These are phyloP conservation scores for Colletotrichum costaricense DNA, from an alignment of 2,329 filamentous ascomycete species.

Conservation along the genomic window DNA sequence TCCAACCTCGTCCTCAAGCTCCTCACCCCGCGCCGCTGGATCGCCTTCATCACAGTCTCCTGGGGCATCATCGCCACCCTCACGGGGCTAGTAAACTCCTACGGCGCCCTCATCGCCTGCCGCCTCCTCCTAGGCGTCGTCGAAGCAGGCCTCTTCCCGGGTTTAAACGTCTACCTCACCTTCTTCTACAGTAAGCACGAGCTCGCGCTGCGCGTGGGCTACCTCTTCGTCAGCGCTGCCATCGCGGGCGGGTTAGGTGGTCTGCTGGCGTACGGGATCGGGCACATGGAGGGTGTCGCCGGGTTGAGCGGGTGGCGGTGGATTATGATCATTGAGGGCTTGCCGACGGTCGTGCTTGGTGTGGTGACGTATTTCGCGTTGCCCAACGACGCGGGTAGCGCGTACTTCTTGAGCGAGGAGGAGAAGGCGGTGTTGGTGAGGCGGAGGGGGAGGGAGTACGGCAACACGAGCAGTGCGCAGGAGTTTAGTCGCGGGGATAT, in stretches of 20 bases:
- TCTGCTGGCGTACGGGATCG: constrained; percentile 78
- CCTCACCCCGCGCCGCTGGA: constrained; percentile 70
- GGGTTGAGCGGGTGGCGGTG: constrained; percentile 78
- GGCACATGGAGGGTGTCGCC: constrained; percentile 74
- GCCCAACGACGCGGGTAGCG: constrained; percentile 60
- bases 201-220: constrained; percentile 77
- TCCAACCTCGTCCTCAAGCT: constrained; percentile 74
- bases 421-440: constrained; percentile 48
- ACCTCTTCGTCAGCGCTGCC: constrained; percentile 78
- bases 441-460: constrained; percentile 53
- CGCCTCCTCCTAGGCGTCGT: constrained; percentile 76
- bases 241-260: constrained; percentile 79
- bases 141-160: constrained; percentile 78
- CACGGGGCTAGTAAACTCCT: constrained; percentile 75
- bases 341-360: constrained; percentile 62
- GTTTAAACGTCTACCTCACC: constrained; percentile 76
- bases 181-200: constrained; percentile 82
- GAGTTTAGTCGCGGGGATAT: constrained; percentile 70
- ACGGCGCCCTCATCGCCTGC: constrained; percentile 73
- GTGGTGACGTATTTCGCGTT: constrained; percentile 63
- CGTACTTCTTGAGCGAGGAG: constrained; percentile 39
- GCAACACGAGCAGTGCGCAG: constrained; percentile 57
- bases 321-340: constrained; percentile 71
- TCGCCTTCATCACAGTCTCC: constrained; percentile 71
- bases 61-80: constrained; percentile 79